phyloP scores from a whole-genome alignment of 805 yeast species.

The Candida germanica region DNA sequence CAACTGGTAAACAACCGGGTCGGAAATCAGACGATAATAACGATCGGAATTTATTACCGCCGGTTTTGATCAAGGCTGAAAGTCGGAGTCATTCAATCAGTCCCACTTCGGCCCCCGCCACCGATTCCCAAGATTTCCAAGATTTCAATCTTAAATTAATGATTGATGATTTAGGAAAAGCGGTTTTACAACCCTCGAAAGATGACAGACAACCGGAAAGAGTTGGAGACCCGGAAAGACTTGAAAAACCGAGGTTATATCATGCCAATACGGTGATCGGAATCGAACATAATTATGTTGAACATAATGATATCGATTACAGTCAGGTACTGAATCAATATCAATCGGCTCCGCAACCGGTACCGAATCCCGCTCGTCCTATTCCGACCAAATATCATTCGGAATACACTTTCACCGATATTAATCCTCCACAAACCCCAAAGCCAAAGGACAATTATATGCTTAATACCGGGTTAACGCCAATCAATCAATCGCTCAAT shows the following conservation, averaged over 20 bases:
- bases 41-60: constrained; percentile 13
- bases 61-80: constrained; percentile 12
- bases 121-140: constrained; percentile 5
- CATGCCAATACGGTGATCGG: constrained; percentile 29
- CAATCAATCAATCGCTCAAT: constrained; percentile 13
- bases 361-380: constrained; percentile 5
- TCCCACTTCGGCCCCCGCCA: background rate
- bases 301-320: constrained; percentile 12
- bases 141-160: constrained; percentile 34
- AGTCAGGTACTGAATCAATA: constrained; percentile 13
- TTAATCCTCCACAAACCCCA: constrained; percentile 34
- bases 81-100: constrained; percentile 1
- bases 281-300: constrained; percentile 18
- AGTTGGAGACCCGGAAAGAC: background rate
- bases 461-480: constrained; percentile 30
- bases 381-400: constrained; percentile 7
- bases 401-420: constrained; percentile 11
- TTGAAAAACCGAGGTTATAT: constrained; percentile 17
- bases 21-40: constrained; percentile 2
- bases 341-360: background rate
- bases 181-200: constrained; percentile 20
- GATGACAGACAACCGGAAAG: background rate
- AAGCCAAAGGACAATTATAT: constrained; percentile 26
- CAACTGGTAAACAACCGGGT: constrained; percentile 7
- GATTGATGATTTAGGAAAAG: constrained; percentile 42